Base-by-base conservation (phyloP, 495 filamentous ascomycete species). In the Daldinia concentrica region DNA sequence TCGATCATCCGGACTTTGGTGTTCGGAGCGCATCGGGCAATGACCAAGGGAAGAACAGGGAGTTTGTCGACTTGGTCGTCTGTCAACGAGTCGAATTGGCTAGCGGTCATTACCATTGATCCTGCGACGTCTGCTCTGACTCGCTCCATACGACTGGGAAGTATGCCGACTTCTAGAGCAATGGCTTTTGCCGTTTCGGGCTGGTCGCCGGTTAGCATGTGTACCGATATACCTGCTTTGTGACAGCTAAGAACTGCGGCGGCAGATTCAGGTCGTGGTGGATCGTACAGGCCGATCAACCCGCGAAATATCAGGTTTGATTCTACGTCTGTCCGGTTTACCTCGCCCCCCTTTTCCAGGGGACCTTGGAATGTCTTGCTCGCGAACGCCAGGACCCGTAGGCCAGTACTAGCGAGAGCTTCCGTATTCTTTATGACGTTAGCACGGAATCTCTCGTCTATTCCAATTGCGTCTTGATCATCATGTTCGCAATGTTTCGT, bases 161-260 rank as follows among this genome's bases (percentile, higher is more conserved):
- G 82, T 62, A 92, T 92, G 24, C 90, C 90, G 12, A 92, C 88
- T 74, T 91, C 84, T 1, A 81, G 78, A 1, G 89, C 90, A 59
- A 92, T 91, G 7, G 89, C 86, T 36, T 82, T 82, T 1, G 90
- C 88, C n/a, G 90, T 91, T 12, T 87, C 84, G 0, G 86, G 84
- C 68, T 91, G 89, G 69, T 91, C 90, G 64, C 90, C 90, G 12
- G 90, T 92, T 1, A 92, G 83, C 90, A 92, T 92, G 75, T 92
- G 90, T 1, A 92, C 90, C n/a, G 85, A 82, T 50, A 92, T 91
- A n/a, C 90, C 90, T 58, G 90, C 87, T 36, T 80, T 79, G 66
- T 90, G 87, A 65, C 90, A 92, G 62, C 84, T 79, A 48, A 77
- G 78, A 19, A 91, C 89, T 0, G 89, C 88, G 30, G 64, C 71